Evolutionary conservation across 495 filamentous ascomycete genomes (phyloP).

Genomic region (Neohortaea acidophila): DNA sequence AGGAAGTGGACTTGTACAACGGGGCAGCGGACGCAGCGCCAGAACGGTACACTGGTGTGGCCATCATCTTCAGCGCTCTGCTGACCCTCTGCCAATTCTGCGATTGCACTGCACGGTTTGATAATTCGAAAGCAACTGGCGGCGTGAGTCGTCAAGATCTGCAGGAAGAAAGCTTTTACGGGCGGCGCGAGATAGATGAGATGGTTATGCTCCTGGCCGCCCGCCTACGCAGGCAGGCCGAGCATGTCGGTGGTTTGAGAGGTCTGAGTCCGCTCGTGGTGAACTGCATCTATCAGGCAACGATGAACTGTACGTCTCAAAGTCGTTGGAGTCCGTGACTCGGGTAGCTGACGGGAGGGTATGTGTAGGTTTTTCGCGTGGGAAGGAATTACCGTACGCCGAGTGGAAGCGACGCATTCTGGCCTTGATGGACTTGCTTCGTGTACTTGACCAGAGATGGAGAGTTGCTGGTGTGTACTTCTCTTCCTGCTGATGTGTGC

Average conservation of each 20-base stretch:
- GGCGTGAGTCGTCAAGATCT: slow-evolving; percentile 13
- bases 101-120: slow-evolving; percentile 10
- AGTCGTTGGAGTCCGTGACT: too few relatives aligned
- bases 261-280: slow-evolving; percentile 24
- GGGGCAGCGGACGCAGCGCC: too few relatives aligned
- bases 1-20: too few relatives aligned
- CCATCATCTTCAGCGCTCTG: slow-evolving; percentile 10
- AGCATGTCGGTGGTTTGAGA: slow-evolving; percentile 14
- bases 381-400: too few relatives aligned
- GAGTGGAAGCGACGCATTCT: slow-evolving; percentile 19
- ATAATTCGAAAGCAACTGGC: not conserved
- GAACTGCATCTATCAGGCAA: slow-evolving; percentile 26
- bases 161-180: slow-evolving; percentile 19
- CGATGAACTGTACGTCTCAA: slow-evolving; percentile 21
- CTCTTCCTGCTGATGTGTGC: too few relatives aligned
- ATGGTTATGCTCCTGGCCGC: slow-evolving; percentile 17
- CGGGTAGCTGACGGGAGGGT: too few relatives aligned
- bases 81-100: slow-evolving; percentile 13
- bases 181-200: slow-evolving; percentile 18
- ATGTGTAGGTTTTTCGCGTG: too few relatives aligned
- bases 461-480: slow-evolving; percentile 25
- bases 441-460: slow-evolving; percentile 23
- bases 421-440: slow-evolving; percentile 20
- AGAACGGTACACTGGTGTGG: slow-evolving; percentile 10
- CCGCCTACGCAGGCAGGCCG: slow-evolving; percentile 2